phyloP scores from a whole-genome alignment of 208 protist genomes.

The Leishmania braziliensis region DNA sequence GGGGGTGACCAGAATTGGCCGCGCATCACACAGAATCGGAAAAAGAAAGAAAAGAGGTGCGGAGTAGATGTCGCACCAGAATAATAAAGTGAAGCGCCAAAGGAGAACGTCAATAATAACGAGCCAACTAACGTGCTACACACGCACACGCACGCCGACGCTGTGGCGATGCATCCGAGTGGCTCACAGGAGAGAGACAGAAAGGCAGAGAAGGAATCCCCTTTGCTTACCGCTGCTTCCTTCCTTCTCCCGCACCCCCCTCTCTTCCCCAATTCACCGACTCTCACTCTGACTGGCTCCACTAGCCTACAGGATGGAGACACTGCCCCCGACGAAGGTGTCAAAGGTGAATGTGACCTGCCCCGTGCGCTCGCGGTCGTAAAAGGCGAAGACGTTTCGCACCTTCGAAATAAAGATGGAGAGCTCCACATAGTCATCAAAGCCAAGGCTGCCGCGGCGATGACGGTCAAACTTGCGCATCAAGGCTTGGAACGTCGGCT shows the following conservation, averaged over 20 bases:
- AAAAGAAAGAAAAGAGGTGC: neutral
- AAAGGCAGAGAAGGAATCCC: neutral
- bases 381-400: constrained; percentile 73
- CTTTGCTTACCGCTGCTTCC: too few relatives aligned
- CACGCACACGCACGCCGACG: neutral
- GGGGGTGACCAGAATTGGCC: neutral
- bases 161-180: too few relatives aligned
- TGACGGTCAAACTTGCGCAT: constrained; percentile 90
- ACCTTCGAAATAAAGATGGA: constrained; percentile 84
- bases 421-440: constrained; percentile 91
- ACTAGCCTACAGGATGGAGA: constrained; percentile 52
- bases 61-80: neutral
- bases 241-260: neutral
- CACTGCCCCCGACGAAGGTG: constrained; percentile 55
- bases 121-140: neutral
- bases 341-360: constrained; percentile 82
- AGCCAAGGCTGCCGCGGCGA: constrained; percentile 66
- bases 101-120: neutral
- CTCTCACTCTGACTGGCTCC: neutral
- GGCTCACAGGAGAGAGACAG: neutral
- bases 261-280: neutral
- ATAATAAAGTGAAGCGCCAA: neutral
- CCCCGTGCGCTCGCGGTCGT: constrained; percentile 67
- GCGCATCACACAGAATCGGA: neutral
- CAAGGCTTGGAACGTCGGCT: constrained; percentile 80